Evolutionary conservation across 441 rosid species (phyloP), one percentile per base, ranked within the genome.

Genomic region (Euphorbia schlechtendalii): DNA sequence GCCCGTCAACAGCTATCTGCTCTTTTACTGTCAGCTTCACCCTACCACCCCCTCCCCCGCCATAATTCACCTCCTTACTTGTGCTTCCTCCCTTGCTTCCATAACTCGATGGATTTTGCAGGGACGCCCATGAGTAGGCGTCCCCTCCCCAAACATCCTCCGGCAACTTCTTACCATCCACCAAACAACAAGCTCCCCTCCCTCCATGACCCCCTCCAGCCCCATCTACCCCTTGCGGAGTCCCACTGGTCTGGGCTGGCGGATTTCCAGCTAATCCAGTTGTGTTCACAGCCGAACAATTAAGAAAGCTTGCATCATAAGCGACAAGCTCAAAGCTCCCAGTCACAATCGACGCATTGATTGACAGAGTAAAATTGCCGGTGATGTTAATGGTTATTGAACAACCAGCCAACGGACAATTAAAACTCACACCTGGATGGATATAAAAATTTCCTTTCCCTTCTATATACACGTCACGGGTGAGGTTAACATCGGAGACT

Each of bases 121-220:
- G 69, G 15, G 83, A 74, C 5, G 92, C 83, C 99, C 99, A 93
- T 0, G 99, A 85, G 65, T 93, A 90, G 1, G 95, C 89, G 71
- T 93, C 99, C 64, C 99, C 99, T 58, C 99, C 99, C 97, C 99
- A 90, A 9, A 88, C 92, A 69, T 93, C 97, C 82, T 87, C 97
- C 8, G 97, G 88, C 63, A 88, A 82, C 86, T 84, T 85, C 27
- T 62, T 75, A 61, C 83, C 65, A 64, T 88, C 96, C 24, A 84
- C 80, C 77, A 82, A 80, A 74, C 97, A 93, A 53, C 81, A 75
- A 28, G 97, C 99, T 0, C 99, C 99, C 65, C 98, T 79, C 34
- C 98, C 98, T 49, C 97, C 97, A 49, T 93, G 97, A 17, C 97
- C 98, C 22, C 98, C 98, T 34, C 97, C 98, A 1, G 89, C 83